Conservation (phyloP, 441 rosid genomes). For the Erodium moschatum region DNA sequence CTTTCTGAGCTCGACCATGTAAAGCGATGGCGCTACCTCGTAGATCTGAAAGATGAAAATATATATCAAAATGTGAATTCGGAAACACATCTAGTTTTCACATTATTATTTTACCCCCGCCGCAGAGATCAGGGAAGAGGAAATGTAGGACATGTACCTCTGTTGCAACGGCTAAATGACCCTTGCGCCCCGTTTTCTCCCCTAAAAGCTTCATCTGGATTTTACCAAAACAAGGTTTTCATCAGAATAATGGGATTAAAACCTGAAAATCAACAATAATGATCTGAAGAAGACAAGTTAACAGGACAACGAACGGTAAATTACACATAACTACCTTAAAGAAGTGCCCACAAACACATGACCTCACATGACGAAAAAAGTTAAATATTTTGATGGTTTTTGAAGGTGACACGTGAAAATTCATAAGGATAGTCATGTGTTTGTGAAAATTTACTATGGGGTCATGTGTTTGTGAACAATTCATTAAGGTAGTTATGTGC, state of each 20-base stretch:
- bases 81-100: not conserved
- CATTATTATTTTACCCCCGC: not conserved
- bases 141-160: constrained; percentile 45
- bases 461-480: too few species aligned
- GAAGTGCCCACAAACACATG: too few species aligned
- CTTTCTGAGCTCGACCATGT: constrained; percentile 92
- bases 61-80: constrained; percentile 5
- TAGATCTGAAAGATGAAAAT: constrained; percentile 43
- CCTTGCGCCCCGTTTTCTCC: constrained; percentile 91
- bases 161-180: constrained; percentile 86
- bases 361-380: too few species aligned
- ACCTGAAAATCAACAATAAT: too few species aligned
- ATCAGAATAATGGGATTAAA: constrained; percentile 6
- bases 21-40: constrained; percentile 97
- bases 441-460: too few species aligned
- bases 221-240: constrained; percentile 15
- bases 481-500: too few species aligned
- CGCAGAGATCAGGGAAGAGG: not conserved
- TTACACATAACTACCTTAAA: too few species aligned
- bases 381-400: too few species aligned
- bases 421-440: too few species aligned
- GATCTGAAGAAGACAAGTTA: too few species aligned
- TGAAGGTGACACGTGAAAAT: too few species aligned
- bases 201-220: constrained; percentile 79
- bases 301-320: too few species aligned